Evolutionary conservation across 768 basidiomycete species (phyloP).

Genomic region (Hericium coralloides): DNA sequence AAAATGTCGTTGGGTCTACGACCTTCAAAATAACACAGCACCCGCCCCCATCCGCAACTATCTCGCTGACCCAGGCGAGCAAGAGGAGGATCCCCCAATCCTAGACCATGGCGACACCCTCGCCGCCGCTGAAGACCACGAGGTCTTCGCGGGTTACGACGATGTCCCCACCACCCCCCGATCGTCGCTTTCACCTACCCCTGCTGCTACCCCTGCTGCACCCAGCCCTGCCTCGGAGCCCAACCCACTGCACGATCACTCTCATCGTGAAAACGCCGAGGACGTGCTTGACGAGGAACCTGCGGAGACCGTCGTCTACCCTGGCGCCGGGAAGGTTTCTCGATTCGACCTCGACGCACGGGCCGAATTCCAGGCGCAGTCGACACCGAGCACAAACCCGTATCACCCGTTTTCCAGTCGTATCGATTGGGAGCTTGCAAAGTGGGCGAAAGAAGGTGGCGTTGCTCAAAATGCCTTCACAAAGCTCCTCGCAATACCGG

Average conservation of each 20-base stretch:
- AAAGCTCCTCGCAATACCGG: conserved; percentile 7
- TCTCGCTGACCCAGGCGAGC: too few species aligned
- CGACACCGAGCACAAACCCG: background rate
- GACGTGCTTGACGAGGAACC: background rate
- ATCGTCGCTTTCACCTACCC: too few species aligned
- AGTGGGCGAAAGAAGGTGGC: conserved; percentile 13
- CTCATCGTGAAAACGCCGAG: background rate
- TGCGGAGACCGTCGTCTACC: background rate
- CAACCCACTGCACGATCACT: background rate
- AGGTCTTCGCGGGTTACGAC: too few species aligned
- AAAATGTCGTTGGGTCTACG: too few species aligned
- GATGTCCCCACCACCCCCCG: too few species aligned
- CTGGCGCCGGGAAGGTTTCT: background rate
- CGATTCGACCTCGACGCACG: background rate
- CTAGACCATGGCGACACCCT: too few species aligned
- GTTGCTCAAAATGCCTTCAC: conserved; percentile 8
- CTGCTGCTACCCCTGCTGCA: too few species aligned
- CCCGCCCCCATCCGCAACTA: too few species aligned
- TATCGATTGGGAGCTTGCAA: conserved; percentile 14
- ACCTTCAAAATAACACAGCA: too few species aligned
- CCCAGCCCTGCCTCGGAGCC: too few species aligned
- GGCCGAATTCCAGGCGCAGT: background rate
- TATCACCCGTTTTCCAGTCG: conserved; percentile 6
- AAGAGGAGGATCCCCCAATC: too few species aligned
- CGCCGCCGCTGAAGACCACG: too few species aligned